A percentile compares a stretch with the other conserved stretches of the same genome.
Evolutionary conservation across 306 rosid species (phyloP).

Genomic region (Arachis stenosperma): DNA sequence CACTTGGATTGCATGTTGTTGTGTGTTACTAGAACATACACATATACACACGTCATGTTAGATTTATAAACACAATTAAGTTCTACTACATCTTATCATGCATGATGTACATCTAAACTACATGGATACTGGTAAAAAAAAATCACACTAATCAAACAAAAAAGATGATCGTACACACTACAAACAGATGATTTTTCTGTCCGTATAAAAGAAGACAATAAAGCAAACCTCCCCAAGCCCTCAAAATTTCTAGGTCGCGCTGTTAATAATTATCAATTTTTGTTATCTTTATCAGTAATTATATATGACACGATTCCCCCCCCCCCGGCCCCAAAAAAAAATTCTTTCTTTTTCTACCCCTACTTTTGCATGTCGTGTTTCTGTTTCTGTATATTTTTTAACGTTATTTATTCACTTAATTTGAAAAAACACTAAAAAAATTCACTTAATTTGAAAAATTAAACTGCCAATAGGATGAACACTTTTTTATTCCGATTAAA

Average conservation of each 20-base stretch:
- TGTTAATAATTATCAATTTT: slow-evolving; percentile 34
- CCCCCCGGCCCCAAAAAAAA: too few relatives aligned
- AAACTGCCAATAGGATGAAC: too few relatives aligned
- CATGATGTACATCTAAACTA: slow-evolving; percentile 30
- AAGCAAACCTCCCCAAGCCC: slow-evolving; percentile 39
- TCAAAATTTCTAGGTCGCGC: slow-evolving; percentile 27
- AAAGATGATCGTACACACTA: slow-evolving; percentile 32
- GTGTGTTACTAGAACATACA: too few relatives aligned
- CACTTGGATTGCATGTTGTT: too few relatives aligned
- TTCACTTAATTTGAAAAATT: too few relatives aligned
- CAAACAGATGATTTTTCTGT: slow-evolving; percentile 31
- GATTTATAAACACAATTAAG: slow-evolving; percentile 22
- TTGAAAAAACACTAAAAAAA: too few relatives aligned
- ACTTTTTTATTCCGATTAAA: too few relatives aligned
- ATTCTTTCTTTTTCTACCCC: not conserved
- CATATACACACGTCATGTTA: not conserved
- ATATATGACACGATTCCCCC: slow-evolving; percentile 16
- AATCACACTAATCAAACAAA: slow-evolving; percentile 33
- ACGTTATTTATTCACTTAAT: slow-evolving; percentile 1
- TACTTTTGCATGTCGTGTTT: not conserved
- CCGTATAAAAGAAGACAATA: slow-evolving; percentile 36
- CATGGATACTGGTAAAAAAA: slow-evolving; percentile 11
- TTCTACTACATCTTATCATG: slow-evolving; percentile 18
- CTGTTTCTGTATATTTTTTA: not conserved
- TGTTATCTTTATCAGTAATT: slow-evolving; percentile 12